Base-by-base conservation (phyloP, 192 early-diverging fungal genomes). In the Jimgerdemannia flammicorona region DNA sequence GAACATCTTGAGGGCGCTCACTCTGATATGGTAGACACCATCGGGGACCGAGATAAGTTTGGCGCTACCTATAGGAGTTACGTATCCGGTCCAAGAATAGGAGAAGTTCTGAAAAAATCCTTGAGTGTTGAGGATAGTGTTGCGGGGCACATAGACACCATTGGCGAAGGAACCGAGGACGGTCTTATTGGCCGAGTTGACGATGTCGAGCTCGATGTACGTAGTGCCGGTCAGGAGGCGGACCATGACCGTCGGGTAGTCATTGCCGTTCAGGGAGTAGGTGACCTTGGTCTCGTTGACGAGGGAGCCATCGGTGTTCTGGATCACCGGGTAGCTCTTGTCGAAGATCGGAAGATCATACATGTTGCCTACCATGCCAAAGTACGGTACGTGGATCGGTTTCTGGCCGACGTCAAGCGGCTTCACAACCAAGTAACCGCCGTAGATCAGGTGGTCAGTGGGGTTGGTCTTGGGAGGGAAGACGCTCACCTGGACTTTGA, bases 351-450 rank as follows among this genome's bases (percentile, higher is more conserved):
- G 83, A 11, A 87, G 71, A 11, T 83, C 74, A 44, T 72, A 40
- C 9, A 83, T 71, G 43, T 83, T 77, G n/a, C 83, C 83, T 43
- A 76, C 75, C 9, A 87, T 54, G 67, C 85, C 85, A 44, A 78
- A 69, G 80, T 87, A 87, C 40, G 85, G 85, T 40, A 87, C 74
- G 49, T 78, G 73, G 42, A 84, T 71, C 14, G 81, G 73, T 49
- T 67, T 76, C 6, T 59, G 43, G 0, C 73, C 43, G 18, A 70
- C 40, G 44, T 76, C 68, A 1, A 69, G 63, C 44, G 87, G 76
- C 6, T 74, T 70, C 44, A 83, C 70, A 29, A 77, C 54, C n/a
- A 88, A 66, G 18, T 69, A 88, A 4, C 87, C 87, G 75, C 85
- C 83, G 73, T 85, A 88, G 4, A 85, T 67, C 14, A 76, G 77